These are phyloP conservation scores for Pichia sp. DNA, from an alignment of 1,139 yeast species.

Conservation along the genomic window DNA sequence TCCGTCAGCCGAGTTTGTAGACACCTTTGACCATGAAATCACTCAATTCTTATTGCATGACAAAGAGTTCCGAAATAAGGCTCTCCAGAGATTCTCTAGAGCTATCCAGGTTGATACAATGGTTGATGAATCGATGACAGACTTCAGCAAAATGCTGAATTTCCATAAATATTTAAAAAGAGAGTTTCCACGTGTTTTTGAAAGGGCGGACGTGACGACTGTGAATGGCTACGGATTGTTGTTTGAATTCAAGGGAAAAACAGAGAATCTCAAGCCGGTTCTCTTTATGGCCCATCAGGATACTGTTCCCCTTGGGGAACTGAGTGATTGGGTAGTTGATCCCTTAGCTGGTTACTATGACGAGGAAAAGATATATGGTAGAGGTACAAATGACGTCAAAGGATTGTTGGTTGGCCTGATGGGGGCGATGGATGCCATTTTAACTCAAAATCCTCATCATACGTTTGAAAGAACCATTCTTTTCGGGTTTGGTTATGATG, in stretches of 20 bases:
- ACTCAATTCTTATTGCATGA: conserved; percentile 27
- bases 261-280: conserved; percentile 49
- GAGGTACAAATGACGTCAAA: conserved; percentile 62
- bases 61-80: conserved; percentile 29
- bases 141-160: conserved; percentile 32
- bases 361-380: conserved; percentile 47
- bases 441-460: conserved; percentile 32
- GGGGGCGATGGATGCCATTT: conserved; percentile 46
- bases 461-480: conserved; percentile 47
- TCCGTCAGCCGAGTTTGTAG: conserved; percentile 6
- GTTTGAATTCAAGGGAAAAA: conserved; percentile 35
- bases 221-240: conserved; percentile 37
- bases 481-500: conserved; percentile 64
- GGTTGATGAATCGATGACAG: conserved; percentile 25
- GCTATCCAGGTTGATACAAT: conserved; percentile 61
- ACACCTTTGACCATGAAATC: conserved; percentile 9
- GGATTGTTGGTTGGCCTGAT: conserved; percentile 47
- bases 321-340: conserved; percentile 55
- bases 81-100: conserved; percentile 40
- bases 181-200: conserved; percentile 37
- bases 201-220: conserved; percentile 29
- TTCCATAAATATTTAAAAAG: conserved; percentile 36
- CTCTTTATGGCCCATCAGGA: conserved; percentile 75
- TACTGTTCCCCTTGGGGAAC: conserved; percentile 59
- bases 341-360: conserved; percentile 52